Conservation (phyloP, 2,329 filamentous ascomycete genomes). For the Zasmidium angulare region DNA sequence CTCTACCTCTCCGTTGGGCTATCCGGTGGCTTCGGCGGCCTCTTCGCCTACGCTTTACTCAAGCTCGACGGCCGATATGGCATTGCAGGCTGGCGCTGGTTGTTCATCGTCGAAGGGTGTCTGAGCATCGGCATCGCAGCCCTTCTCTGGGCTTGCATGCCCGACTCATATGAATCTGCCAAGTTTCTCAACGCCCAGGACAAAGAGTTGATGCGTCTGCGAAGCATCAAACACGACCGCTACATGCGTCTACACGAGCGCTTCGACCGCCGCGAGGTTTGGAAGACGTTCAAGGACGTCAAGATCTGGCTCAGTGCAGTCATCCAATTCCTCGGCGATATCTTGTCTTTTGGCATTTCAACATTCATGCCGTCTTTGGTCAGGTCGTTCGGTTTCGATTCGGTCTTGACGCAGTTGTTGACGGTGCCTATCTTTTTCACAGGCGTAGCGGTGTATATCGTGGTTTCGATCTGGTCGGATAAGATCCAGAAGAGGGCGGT, state of each 20-base stretch:
- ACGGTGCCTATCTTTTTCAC: background rate
- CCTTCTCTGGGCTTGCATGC: background rate
- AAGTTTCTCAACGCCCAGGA: background rate
- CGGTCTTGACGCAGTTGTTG: background rate
- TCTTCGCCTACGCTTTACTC: constrained; percentile 23
- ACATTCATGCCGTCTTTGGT: background rate
- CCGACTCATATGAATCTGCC: background rate
- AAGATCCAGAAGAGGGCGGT: background rate
- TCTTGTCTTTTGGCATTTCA: background rate
- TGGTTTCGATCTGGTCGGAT: background rate
- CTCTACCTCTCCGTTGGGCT: constrained; percentile 39
- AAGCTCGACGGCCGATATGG: constrained; percentile 31
- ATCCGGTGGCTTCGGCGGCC: constrained; percentile 27
- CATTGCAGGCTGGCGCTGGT: constrained; percentile 34
- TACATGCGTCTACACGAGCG: background rate
- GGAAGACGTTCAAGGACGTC: background rate
- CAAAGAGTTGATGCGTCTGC: background rate
- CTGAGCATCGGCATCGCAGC: background rate
- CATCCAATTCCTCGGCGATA: background rate
- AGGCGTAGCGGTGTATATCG: background rate
- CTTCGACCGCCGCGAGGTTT: background rate
- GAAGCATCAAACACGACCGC: background rate
- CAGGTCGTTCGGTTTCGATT: background rate
- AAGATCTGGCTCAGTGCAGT: background rate
- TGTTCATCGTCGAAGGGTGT: background rate